Conservation (phyloP, 2,329 filamentous ascomycete genomes). For the Monilinia fructigena region DNA sequence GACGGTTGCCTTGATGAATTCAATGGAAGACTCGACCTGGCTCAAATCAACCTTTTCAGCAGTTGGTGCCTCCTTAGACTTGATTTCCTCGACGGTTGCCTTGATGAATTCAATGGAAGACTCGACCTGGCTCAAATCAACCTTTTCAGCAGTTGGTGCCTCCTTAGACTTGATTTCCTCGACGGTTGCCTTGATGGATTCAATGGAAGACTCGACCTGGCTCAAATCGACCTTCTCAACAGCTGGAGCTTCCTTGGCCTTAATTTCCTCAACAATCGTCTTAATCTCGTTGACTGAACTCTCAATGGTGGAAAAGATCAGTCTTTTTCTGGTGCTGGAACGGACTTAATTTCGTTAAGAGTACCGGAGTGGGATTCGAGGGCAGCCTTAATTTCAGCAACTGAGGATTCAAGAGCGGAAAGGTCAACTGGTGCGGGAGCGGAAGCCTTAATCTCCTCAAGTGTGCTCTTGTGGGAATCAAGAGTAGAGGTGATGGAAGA, state of each 20-base stretch:
- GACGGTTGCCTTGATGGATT: conserved; percentile 22
- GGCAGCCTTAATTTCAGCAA: conserved; percentile 19
- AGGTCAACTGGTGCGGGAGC: conserved; percentile 26
- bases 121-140: conserved; percentile 30
- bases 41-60: conserved; percentile 26
- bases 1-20: no score
- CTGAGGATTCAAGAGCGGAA: conserved; percentile 24
- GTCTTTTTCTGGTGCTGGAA: conserved; percentile 25
- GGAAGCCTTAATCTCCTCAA: conserved; percentile 24
- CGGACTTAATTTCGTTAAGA: conserved; percentile 26
- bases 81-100: conserved; percentile 28
- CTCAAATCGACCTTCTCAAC: conserved; percentile 28
- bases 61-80: conserved; percentile 24
- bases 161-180: conserved; percentile 31
- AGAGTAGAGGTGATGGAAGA: conserved; percentile 28
- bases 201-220: conserved; percentile 23
- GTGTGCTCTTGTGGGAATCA: conserved; percentile 26
- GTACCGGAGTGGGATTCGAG: conserved; percentile 24
- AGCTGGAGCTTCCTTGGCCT: conserved; percentile 25
- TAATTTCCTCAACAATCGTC: conserved; percentile 27
- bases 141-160: conserved; percentile 26
- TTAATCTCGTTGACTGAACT: conserved; percentile 23
- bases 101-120: conserved; percentile 25
- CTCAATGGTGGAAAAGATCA: conserved; percentile 28
- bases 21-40: no score